Evolutionary conservation across 768 basidiomycete genomes (phyloP).

Genomic region (Mycena latifolia): DNA sequence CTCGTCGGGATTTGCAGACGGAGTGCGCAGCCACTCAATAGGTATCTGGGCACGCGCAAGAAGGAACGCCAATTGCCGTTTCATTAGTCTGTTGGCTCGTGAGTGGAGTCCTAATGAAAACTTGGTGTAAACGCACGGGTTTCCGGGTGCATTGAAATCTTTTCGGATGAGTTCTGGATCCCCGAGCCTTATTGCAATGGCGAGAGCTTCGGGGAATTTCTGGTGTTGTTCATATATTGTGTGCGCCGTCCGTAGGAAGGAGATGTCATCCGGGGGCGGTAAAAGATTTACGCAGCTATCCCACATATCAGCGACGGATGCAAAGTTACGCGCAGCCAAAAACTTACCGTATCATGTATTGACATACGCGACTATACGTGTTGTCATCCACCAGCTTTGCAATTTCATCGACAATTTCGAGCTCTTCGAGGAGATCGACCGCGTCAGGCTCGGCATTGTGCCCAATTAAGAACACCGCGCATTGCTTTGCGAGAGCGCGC

Average conservation of each 20-base stretch:
- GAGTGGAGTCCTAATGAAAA: not conserved
- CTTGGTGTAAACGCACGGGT: conserved; percentile 69
- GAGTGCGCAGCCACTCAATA: conserved; percentile 86
- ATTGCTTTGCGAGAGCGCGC: conserved; percentile 80
- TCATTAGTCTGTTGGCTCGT: conserved; percentile 75
- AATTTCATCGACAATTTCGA: conserved; percentile 90
- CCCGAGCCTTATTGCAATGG: conserved; percentile 86
- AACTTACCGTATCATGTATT: conserved; percentile 93
- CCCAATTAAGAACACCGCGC: conserved; percentile 88
- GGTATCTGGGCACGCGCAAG: conserved; percentile 94
- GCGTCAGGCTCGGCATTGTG: conserved; percentile 99
- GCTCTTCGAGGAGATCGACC: conserved; percentile 93
- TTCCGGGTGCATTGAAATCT: conserved; percentile 92
- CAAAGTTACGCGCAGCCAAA: not conserved
- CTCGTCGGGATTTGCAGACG: conserved; percentile 62
- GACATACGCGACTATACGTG: conserved; percentile 90
- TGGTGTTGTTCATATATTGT: conserved; percentile 88
- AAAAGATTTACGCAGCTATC: conserved; percentile 88
- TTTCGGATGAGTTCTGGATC: conserved; percentile 84
- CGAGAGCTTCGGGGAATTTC: conserved; percentile 92
- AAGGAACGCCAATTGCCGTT: conserved; percentile 93
- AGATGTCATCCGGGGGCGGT: conserved; percentile 91
- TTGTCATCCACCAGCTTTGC: conserved; percentile 86
- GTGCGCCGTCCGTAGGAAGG: conserved; percentile 91
- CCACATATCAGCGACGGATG: conserved; percentile 18